Evolutionary conservation across 108 stramenopile genomes (phyloP), one percentile per base, ranked within the genome.

Genomic region (Cylindrotheca closterium): DNA sequence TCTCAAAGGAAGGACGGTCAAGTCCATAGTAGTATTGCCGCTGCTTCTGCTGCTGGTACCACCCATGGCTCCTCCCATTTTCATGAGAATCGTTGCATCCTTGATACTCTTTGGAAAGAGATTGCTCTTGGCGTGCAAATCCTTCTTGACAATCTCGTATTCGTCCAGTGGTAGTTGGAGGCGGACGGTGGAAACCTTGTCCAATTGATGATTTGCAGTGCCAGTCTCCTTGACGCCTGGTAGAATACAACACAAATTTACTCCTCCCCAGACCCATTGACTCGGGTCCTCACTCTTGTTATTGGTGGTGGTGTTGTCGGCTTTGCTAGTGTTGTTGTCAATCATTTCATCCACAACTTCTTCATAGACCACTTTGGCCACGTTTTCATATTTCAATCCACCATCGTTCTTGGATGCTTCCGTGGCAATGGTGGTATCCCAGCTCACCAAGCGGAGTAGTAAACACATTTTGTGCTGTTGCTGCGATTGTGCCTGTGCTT

Each of bases 251-350:
- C 89, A 91, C 30, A 91, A 55, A 58, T 91, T 86, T 2, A 75
- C 69, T 28, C 84, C 86, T 27, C 88, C 82, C 88, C 88, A 90
- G 12, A 67, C 64, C 85, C 83, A 90, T 31, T 54, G 49, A 0
- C 52, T 64, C 3, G 45, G 21, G 24, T 56, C 50, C n/a, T n/a
- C n/a, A n/a, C n/a, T n/a, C n/a, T n/a, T n/a, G n/a, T n/a, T n/a
- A n/a, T n/a, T n/a, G n/a, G n/a, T n/a, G n/a, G n/a, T n/a, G n/a
- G n/a, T n/a, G n/a, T n/a, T n/a, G n/a, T n/a, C n/a, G n/a, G n/a
- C n/a, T n/a, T n/a, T n/a, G n/a, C n/a, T n/a, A 37, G 45, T 55
- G 26, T 49, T 60, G 47, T 64, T 21, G 22, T 59, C 37, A 17
- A 56, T 25, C 24, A 5, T 27, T 2, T 45, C 48, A 52, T 68